Base-by-base conservation (phyloP, 345 rosid genomes). In the Sisymbrium irio region DNA sequence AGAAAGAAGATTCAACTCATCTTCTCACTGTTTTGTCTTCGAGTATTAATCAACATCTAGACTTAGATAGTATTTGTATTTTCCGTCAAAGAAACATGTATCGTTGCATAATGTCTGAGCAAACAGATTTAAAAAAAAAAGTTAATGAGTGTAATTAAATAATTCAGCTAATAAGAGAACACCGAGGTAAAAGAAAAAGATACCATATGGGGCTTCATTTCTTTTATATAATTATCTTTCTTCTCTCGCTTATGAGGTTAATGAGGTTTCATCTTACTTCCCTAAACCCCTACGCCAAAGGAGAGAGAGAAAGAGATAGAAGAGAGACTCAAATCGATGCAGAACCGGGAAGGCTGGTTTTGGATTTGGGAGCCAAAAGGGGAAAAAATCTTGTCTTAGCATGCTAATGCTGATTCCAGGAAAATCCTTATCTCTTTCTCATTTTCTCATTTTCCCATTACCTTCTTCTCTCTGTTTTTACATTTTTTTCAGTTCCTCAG, bases 401-500 rank as follows among this genome's bases (percentile, higher is more conserved):
- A 87, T n/a, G n/a, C n/a, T n/a, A 69, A 87, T 82, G 93, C 81
- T 85, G 86, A 77, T 79, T 81, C 80, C 80, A 80, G 81, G 88
- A 77, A 78, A 75, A 63, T 55, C 77, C 80, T 73, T 57, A 76
- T 71, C 77, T 68, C n/a, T n/a, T n/a, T n/a, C n/a, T n/a, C n/a
- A n/a, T 25, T 69, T 78, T 59, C 74, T 79, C 55, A 11, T 71
- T 42, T 20, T 57, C 27, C 6, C 72, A 65, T 71, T 87, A 47
- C 53, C 53, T 0, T 47, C 41, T 39, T 72, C 63, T 57, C 71
- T 58, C 62, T 71, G 67, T 58, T 58, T 80, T 68, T 65, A 17
- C 15, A n/a, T 58, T 76, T 66, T 69, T 56, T 37, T 56, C 58
- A 35, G 65, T 5, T 71, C 67, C 61, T 63, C 61, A 20, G 35